Percentiles rank a stretch among this genome's conserved stretches.
Evolutionary conservation across 73 alveolate genomes (phyloP).

Genomic region (Tetrahymena elliotti): DNA sequence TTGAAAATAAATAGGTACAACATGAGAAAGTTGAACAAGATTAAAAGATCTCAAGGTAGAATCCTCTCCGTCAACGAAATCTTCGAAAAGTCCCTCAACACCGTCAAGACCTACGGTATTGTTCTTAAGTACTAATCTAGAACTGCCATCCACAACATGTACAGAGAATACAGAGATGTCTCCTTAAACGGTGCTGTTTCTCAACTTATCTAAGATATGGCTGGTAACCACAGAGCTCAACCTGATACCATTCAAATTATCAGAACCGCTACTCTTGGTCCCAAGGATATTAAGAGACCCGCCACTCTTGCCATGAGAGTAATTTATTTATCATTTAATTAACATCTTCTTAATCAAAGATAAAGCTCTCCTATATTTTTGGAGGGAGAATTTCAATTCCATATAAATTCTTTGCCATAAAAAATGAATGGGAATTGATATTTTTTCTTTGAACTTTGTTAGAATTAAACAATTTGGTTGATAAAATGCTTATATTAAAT

Average conservation of each 20-base stretch:
- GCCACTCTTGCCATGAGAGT: neutral
- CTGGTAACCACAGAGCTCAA: slow-evolving; percentile 89
- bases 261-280: slow-evolving; percentile 45
- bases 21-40: slow-evolving; percentile 79
- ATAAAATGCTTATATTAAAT: neutral
- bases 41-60: slow-evolving; percentile 76
- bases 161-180: slow-evolving; percentile 87
- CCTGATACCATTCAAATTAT: slow-evolving; percentile 76
- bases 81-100: slow-evolving; percentile 58
- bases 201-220: slow-evolving; percentile 80
- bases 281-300: neutral
- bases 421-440: neutral
- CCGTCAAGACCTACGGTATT: slow-evolving; percentile 83
- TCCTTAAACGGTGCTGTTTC: slow-evolving; percentile 81
- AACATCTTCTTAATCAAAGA: neutral
- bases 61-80: slow-evolving; percentile 74
- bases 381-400: too few species aligned
- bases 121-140: slow-evolving; percentile 82
- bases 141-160: slow-evolving; percentile 86
- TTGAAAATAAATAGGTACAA: slow-evolving; percentile 36
- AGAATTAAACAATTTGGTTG: too few species aligned
- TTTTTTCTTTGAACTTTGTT: too few species aligned
- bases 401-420: too few species aligned
- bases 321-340: neutral
- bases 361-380: neutral